These are phyloP conservation scores for Epichloe sylvatica DNA, from an alignment of 2,329 filamentous ascomycete species.

Conservation along the genomic window DNA sequence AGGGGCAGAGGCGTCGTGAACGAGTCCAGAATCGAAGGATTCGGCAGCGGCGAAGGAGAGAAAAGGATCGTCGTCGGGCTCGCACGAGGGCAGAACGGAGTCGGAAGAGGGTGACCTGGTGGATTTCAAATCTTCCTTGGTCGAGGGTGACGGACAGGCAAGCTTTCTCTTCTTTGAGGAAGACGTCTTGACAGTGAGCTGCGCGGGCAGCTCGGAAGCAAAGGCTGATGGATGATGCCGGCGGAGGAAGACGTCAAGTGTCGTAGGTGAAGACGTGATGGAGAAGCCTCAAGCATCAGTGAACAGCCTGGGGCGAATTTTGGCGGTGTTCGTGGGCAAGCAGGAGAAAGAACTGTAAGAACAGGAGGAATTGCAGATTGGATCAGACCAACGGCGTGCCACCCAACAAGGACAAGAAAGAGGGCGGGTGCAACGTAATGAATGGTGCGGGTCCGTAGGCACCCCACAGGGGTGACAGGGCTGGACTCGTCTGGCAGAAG, in stretches of 20 bases:
- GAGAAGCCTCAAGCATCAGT: slow-evolving; percentile 4
- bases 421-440: neutral
- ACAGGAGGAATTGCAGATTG: neutral
- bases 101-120: slow-evolving; percentile 27
- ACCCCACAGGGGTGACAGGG: neutral
- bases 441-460: neutral
- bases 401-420: neutral
- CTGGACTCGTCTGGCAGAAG: too few relatives aligned
- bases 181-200: slow-evolving; percentile 60
- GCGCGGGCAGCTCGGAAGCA: slow-evolving; percentile 42
- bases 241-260: slow-evolving; percentile 2
- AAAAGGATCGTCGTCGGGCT: slow-evolving; percentile 34
- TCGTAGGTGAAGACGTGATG: slow-evolving; percentile 1
- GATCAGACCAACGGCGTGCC: neutral
- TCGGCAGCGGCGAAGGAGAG: slow-evolving; percentile 34
- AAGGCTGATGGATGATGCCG: slow-evolving; percentile 4
- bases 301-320: neutral
- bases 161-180: slow-evolving; percentile 62
- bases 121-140: slow-evolving; percentile 26
- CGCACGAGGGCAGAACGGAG: slow-evolving; percentile 38
- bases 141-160: slow-evolving; percentile 27
- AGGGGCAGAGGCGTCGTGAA: slow-evolving; percentile 16
- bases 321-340: slow-evolving; percentile 1
- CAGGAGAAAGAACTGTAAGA: neutral
- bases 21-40: slow-evolving; percentile 24